Base-by-base conservation (phyloP, 2,329 filamentous ascomycete genomes). In the Aspergillus ochraceus region DNA sequence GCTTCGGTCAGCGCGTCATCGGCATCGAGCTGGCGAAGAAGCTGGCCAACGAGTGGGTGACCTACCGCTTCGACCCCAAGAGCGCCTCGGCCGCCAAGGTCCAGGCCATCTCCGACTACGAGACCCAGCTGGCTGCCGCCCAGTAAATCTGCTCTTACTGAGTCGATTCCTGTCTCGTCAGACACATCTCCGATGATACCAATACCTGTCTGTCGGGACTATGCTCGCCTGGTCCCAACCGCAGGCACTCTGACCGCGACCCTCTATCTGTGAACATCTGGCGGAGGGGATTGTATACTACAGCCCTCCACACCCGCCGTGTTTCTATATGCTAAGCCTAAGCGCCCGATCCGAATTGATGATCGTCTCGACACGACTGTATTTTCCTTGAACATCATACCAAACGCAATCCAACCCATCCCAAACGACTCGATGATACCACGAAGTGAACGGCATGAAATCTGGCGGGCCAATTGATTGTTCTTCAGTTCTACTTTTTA, bases 1-100 rank as follows among this genome's bases (percentile, higher is more conserved):
- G 92, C 74, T 88, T 96, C 82, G 91, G 91, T 0, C 89, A 96
- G 83, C 81, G 91, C 22, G 91, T 96, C 0, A 85, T 96, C 49
- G 91, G 92, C 0, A 74, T 95, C 52, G 92, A 96, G 79, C 77
- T 96, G 47, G 91, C 91, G 49, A 84, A 91, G 68, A 82, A 90
- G 69, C 74, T 96, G 67, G 91, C 87, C 0, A 87, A 83, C 73
- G 91, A 96, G 80, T 96, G 91, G 91, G 74, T 96, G 36, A 89
- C 86, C n/a, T 93, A 95, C 76, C 81, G 86, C 60, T 95, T 95
- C 77, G 91, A 96, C 75, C 80, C 83, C 49, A 78, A 77, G 60
- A 89, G 87, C 74, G 82, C 83, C 53, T 88, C 84, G 68, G 86
- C 86, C 24, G 84, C 84, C 2, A 88, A 87, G 74, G 83, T 82